These are phyloP conservation scores for Populus hybrid DNA, from an alignment of 441 rosid species.

Conservation along the genomic window DNA sequence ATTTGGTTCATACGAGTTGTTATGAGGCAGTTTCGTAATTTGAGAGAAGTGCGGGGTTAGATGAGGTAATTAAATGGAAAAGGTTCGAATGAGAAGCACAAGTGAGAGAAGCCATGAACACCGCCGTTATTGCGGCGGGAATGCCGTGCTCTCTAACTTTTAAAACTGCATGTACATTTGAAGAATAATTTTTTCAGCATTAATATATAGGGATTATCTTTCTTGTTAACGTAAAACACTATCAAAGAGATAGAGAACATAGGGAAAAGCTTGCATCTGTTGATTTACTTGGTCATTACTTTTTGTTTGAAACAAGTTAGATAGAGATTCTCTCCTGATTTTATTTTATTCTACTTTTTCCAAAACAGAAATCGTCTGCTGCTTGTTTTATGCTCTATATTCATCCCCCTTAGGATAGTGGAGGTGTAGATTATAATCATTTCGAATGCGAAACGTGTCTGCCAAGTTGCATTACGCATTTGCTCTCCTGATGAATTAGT, in stretches of 20 bases:
- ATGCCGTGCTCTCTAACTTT: slow-evolving; percentile 37
- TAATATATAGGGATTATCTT: background rate
- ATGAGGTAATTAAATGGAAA: slow-evolving; percentile 8
- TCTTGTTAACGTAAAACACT: background rate
- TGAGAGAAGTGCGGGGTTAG: slow-evolving; percentile 28
- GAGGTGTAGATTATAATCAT: slow-evolving; percentile 13
- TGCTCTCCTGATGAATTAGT: background rate
- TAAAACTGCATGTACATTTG: background rate
- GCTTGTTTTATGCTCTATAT: slow-evolving; percentile 19
- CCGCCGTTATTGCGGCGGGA: slow-evolving; percentile 81
- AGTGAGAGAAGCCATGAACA: slow-evolving; percentile 26
- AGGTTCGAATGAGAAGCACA: slow-evolving; percentile 13
- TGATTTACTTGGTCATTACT: background rate
- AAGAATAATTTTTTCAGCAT: background rate
- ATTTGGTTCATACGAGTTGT: slow-evolving; percentile 30
- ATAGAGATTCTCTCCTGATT: slow-evolving; percentile 15
- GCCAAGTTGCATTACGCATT: slow-evolving; percentile 19
- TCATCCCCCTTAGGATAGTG: slow-evolving; percentile 27
- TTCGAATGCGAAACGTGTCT: slow-evolving; percentile 21
- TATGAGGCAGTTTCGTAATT: slow-evolving; percentile 41
- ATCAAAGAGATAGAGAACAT: background rate
- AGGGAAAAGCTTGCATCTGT: background rate
- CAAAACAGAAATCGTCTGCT: too few relatives aligned
- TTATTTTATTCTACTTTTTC: background rate
- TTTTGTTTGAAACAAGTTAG: background rate